Base-by-base conservation (phyloP, 2,329 filamentous ascomycete genomes). In the Paecilomyces niveus region DNA sequence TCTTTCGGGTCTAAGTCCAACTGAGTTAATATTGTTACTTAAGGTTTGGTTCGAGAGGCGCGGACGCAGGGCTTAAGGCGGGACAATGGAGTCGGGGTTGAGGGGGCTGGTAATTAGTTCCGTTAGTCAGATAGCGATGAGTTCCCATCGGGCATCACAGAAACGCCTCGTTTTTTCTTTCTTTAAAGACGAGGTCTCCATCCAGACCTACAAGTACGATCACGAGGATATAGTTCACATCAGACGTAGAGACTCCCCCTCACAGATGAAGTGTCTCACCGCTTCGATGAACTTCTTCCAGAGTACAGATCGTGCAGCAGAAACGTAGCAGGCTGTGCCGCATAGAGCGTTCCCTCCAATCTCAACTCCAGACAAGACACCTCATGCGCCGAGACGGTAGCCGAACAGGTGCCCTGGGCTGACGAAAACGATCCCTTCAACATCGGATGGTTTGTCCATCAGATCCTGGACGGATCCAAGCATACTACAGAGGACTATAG, bases 11-110 rank as follows among this genome's bases (percentile, higher is more conserved):
- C 39, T 18, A 39, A 39, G 6, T 39, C 15, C 7, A 45, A 52
- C 53, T 55, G 58, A 57, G 45, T 35, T 58, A 18, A 24, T 32
- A 29, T 59, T 18, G 22, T 45, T 15, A 45, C 15, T 45, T 45
- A 45, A 45, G n/a, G 39, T 45, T 45, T 45, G 39, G 39, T 18
- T 45, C 39, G 10, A 33, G 32, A 33, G 32, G 13, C 10, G 32
- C 10, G 32, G 5, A 39, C 35, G 35, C 35, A 39, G 35, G 35
- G 35, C 35, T 39, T 39, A 39, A 39, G 35, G 35, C 35, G 35
- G 35, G 35, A 13, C 35, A 7, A 39, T 39, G 35, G 35, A 39
- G 5, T 39, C 35, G 35, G n/a, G 26, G 26, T 29, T 29, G 26
- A 29, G 26, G 26, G 26, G 26, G 26, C 26, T 29, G 26, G 26